Conservation (phyloP, 345 rosid species). For the Salix caprea region DNA sequence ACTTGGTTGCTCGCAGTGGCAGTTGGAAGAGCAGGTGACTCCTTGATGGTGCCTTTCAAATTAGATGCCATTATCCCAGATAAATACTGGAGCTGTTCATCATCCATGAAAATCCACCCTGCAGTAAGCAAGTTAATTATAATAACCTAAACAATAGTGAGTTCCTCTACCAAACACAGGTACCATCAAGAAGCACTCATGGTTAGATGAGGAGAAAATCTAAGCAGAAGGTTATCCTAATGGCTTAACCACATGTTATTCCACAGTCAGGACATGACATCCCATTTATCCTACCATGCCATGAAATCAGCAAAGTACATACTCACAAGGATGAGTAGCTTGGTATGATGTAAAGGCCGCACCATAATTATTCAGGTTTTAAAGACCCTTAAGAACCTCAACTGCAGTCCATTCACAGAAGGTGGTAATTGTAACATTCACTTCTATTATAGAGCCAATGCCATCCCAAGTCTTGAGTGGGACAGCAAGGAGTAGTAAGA, state of each 20-base stretch:
- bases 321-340: no score
- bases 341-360: not conserved
- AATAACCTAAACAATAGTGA: not conserved
- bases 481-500: no score
- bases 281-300: no score
- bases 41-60: conserved; percentile 25
- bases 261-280: no score
- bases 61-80: conserved; percentile 53
- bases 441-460: not conserved
- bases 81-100: conserved; percentile 76
- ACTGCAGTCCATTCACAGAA: not conserved
- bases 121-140: conserved; percentile 17
- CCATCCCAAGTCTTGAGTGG: not conserved
- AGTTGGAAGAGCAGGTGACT: conserved; percentile 29
- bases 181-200: not conserved
- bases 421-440: not conserved
- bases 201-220: no score
- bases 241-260: no score
- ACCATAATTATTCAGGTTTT: not conserved
- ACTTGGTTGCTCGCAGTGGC: conserved; percentile 28
- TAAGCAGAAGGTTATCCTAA: no score
- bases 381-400: not conserved
- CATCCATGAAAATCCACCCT: conserved; percentile 86
- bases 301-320: no score
- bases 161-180: not conserved